Percentiles rank a stretch among this genome's conserved stretches.
phyloP scores from a whole-genome alignment of 2,329 filamentous ascomycete species.

The Calonectria naviculata region DNA sequence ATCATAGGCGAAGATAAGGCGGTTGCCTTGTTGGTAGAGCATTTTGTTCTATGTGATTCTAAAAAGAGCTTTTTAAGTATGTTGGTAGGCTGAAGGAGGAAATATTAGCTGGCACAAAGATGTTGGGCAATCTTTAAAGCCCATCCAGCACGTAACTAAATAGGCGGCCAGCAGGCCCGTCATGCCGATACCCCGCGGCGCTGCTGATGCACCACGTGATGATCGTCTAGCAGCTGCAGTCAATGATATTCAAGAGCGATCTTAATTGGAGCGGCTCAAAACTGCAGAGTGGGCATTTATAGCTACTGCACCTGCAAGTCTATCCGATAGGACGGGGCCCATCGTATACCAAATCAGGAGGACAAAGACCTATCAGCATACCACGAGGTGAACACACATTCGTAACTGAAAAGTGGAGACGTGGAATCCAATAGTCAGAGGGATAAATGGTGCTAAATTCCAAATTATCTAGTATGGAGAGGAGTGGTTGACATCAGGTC shows the following conservation, averaged over 20 bases:
- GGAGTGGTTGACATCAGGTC: too few relatives aligned
- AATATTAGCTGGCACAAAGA: not conserved
- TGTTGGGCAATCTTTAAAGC: not conserved
- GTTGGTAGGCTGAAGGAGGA: not conserved
- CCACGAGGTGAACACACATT: not conserved
- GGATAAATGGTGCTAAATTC: too few relatives aligned
- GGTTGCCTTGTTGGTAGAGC: constrained; percentile 14
- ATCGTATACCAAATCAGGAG: not conserved
- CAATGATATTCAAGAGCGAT: too few relatives aligned
- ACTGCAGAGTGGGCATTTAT: not conserved
- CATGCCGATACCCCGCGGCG: not conserved
- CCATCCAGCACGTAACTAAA: not conserved
- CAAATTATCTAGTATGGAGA: too few relatives aligned
- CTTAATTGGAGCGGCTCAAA: not conserved
- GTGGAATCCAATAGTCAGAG: not conserved
- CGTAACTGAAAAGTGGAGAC: not conserved
- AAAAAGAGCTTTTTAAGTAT: not conserved
- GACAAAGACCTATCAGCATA: not conserved
- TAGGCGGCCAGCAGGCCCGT: not conserved
- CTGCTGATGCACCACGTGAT: not conserved
- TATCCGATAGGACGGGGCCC: too few relatives aligned
- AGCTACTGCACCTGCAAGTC: not conserved
- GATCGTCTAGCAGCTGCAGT: not conserved
- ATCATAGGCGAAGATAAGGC: constrained; percentile 45
- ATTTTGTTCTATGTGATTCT: not conserved